These are phyloP conservation scores for Penicillium freii DNA, from an alignment of 2,329 filamentous ascomycete species.

Conservation along the genomic window DNA sequence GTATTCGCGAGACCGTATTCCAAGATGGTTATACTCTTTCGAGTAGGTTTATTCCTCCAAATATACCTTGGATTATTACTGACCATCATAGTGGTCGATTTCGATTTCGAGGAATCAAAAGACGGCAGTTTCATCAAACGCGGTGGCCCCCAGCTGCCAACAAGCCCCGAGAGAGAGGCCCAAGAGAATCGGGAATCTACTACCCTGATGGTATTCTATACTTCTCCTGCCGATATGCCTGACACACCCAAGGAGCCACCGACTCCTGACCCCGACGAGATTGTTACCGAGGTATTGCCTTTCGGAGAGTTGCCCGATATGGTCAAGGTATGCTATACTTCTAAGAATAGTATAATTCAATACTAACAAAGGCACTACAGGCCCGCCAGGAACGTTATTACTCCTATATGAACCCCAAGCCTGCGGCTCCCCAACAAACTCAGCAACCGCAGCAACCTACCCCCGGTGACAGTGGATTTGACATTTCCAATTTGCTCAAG, in stretches of 20 bases:
- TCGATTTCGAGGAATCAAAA: constrained; percentile 36
- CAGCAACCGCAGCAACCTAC: constrained; percentile 25
- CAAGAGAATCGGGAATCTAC: constrained; percentile 49
- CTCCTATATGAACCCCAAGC: constrained; percentile 35
- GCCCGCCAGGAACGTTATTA: constrained; percentile 45
- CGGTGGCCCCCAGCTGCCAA: constrained; percentile 40
- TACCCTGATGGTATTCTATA: constrained; percentile 50
- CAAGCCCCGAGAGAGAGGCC: constrained; percentile 43
- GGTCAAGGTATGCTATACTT: constrained; percentile 36
- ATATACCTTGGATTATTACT: neutral
- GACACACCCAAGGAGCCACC: constrained; percentile 49
- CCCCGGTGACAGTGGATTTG: constrained; percentile 26
- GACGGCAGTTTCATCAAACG: constrained; percentile 42
- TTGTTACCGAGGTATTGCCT: constrained; percentile 32
- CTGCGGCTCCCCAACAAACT: constrained; percentile 22
- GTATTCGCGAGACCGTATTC: constrained; percentile 43
- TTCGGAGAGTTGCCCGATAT: constrained; percentile 47
- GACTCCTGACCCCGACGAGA: constrained; percentile 38
- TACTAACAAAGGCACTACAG: constrained; percentile 25
- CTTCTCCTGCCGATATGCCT: constrained; percentile 47
- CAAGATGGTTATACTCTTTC: constrained; percentile 35
- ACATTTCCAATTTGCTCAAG: constrained; percentile 44
- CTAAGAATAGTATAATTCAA: neutral
- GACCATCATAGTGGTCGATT: constrained; percentile 39
- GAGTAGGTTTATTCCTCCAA: constrained; percentile 32